These are phyloP conservation scores for Stagonosporopsis rhizophila DNA, from an alignment of 2,329 filamentous ascomycete genomes.

Conservation along the genomic window DNA sequence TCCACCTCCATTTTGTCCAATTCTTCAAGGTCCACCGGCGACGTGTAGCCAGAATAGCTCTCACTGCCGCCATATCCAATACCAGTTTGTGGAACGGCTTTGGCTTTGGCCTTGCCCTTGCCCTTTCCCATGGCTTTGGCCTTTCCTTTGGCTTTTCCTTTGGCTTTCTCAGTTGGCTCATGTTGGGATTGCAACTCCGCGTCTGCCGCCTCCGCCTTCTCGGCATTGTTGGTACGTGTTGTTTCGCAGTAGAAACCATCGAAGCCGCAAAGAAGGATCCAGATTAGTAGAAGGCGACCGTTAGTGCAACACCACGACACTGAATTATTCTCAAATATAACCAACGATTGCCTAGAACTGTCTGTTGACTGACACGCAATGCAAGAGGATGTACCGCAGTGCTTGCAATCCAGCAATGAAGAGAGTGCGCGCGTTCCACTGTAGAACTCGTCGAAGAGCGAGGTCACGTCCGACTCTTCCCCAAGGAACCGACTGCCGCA, in stretches of 20 bases:
- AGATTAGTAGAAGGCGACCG: conserved; percentile 45
- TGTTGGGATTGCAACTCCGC: not conserved
- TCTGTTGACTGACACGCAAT: conserved; percentile 25
- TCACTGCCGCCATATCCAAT: conserved; percentile 21
- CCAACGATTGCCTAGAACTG: not conserved
- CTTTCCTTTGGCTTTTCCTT: not conserved
- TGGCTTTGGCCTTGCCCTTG: not conserved
- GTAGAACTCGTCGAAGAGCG: conserved; percentile 27
- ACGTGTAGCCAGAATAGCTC: not conserved
- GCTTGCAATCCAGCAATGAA: conserved; percentile 25
- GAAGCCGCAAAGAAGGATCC: conserved; percentile 48
- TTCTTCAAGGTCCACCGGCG: not conserved
- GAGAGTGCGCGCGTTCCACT: conserved; percentile 13
- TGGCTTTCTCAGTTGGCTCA: not conserved
- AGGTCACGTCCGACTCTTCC: conserved; percentile 16
- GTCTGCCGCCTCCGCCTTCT: conserved; percentile 11
- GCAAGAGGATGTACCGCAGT: conserved; percentile 25
- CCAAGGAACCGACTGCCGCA: conserved; percentile 22
- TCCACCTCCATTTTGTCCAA: not conserved
- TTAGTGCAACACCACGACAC: conserved; percentile 47
- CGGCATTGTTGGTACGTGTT: conserved; percentile 18
- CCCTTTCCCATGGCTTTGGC: not conserved
- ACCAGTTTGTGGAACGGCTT: conserved; percentile 10
- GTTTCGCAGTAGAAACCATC: conserved; percentile 30
- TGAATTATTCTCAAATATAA: conserved; percentile 13